Base-by-base conservation (phyloP, 2,329 filamentous ascomycete species). In the Trichoderma pleuroti region DNA sequence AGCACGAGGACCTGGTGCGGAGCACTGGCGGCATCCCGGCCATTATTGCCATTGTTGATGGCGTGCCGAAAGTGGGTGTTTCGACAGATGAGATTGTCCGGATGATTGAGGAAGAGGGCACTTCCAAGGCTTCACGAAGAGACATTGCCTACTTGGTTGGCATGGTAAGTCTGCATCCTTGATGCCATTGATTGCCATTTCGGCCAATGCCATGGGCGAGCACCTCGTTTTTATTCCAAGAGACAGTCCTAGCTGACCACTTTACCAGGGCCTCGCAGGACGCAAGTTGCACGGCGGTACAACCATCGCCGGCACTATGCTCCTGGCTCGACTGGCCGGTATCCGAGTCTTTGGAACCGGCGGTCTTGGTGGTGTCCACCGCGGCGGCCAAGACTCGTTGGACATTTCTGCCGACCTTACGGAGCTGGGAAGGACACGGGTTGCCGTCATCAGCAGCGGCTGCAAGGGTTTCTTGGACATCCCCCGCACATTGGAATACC, bases 391-490 rank as follows among this genome's bases (percentile, higher is more conserved):
- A 79, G 87, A 87, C 74, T 92, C 92, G 9, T 91, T 98, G 90
- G 96, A 99, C 79, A 89, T 99, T 73, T 98, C 95, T 72, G 95
- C 96, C 52, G 96, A 99, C 81, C 86, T 99, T 72, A 98, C 93
- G 5, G 96, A 98, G 84, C 88, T 99, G 64, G 94, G 96, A 18
- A 88, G 94, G 71, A 98, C 94, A 9, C 89, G 93, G 12, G 91
- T 99, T 66, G 91, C 94, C 30, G 94, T 99, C 3, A 85, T 99
- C 66, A 92, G 91, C 80, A 93, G 92, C 74, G 96, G 96, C 16
- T 97, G 93, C 83, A 99, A 99, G 83, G 96, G 95, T 73, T 98
- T 99, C 80, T 85, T 99, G 46, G 96, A 99, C 78, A 94, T 98
- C 72, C 90, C 92, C 3, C 87, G 93, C 66, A 99, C 96, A 0